Conservation (phyloP, 2,329 filamentous ascomycete genomes). For the Paecilomyces niveus region DNA sequence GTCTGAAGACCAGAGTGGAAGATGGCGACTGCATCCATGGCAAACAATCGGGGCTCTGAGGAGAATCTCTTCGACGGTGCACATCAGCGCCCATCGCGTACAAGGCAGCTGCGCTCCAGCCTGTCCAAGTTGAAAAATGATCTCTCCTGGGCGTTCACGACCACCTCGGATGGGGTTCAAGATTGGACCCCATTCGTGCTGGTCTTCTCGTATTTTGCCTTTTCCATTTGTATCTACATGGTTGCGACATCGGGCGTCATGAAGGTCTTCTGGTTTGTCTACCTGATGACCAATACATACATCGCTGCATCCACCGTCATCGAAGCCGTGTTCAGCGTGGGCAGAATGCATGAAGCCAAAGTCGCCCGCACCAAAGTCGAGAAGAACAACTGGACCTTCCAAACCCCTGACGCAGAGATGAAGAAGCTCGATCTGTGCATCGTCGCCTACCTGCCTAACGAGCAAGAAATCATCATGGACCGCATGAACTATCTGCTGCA, state of each 20-base stretch:
- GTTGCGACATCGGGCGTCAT: slow-evolving; percentile 29
- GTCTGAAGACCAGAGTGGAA: not conserved
- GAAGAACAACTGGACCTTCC: slow-evolving; percentile 35
- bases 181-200: slow-evolving; percentile 38
- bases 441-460: slow-evolving; percentile 46
- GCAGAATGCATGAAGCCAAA: slow-evolving; percentile 27
- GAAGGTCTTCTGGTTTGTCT: slow-evolving; percentile 39
- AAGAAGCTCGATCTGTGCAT: slow-evolving; percentile 41
- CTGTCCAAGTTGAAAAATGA: slow-evolving; percentile 4
- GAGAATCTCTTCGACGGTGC: not conserved
- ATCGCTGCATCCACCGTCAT: slow-evolving; percentile 37
- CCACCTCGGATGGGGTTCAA: slow-evolving; percentile 6
- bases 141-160: slow-evolving; percentile 5
- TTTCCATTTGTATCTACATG: slow-evolving; percentile 37
- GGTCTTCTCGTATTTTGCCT: slow-evolving; percentile 35
- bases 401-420: slow-evolving; percentile 34
- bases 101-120: slow-evolving; percentile 2
- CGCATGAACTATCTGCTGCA: slow-evolving; percentile 41
- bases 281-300: slow-evolving; percentile 39
- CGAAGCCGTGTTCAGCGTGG: slow-evolving; percentile 35
- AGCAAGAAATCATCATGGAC: slow-evolving; percentile 44
- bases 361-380: slow-evolving; percentile 29
- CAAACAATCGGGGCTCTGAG: not conserved
- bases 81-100: not conserved
- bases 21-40: not conserved